Percentiles rank a stretch among this genome's conserved stretches.
phyloP scores from a whole-genome alignment of 2,329 filamentous ascomycete species.

The Trichoderma citrinoviride region DNA sequence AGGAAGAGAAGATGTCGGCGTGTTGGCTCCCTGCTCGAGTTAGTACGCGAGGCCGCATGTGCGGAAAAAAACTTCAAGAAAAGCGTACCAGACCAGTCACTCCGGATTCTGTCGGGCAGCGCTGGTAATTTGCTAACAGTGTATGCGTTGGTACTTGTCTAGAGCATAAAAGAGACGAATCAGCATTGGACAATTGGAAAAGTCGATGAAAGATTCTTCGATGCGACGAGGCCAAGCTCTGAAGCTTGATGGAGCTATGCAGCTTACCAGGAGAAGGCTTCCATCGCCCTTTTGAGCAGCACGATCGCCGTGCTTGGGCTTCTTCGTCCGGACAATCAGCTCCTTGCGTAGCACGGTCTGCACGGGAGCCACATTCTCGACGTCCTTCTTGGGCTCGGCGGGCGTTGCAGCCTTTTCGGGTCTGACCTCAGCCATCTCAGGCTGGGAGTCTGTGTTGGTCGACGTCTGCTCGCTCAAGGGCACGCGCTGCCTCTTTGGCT shows the following conservation, averaged over 20 bases:
- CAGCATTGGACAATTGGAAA: conserved; percentile 24
- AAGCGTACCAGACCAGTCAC: conserved; percentile 62
- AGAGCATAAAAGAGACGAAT: conserved; percentile 2
- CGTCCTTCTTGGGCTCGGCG: conserved; percentile 46
- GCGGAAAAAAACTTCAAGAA: not conserved
- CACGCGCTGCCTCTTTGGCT: conserved; percentile 61
- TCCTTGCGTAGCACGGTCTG: conserved; percentile 47
- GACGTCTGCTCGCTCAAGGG: conserved; percentile 58
- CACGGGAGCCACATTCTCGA: conserved; percentile 36
- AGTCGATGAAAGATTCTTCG: not conserved
- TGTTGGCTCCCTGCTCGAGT: conserved; percentile 55
- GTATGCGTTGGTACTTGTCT: conserved; percentile 84
- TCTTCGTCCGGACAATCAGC: conserved; percentile 60
- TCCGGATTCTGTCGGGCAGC: conserved; percentile 72
- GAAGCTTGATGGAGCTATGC: not conserved
- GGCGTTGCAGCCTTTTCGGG: conserved; percentile 46
- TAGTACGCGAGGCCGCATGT: conserved; percentile 23
- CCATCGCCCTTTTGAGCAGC: conserved; percentile 63
- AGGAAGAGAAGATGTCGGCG: conserved; percentile 63
- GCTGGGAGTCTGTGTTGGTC: conserved; percentile 48
- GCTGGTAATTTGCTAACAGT: conserved; percentile 80
- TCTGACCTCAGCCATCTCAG: conserved; percentile 58
- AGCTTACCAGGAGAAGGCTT: conserved; percentile 62
- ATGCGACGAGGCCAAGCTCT: conserved; percentile 13
- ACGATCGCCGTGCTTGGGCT: conserved; percentile 61